phyloP scores from a whole-genome alignment of 441 rosid species.

The Gossypium davidsonii region DNA sequence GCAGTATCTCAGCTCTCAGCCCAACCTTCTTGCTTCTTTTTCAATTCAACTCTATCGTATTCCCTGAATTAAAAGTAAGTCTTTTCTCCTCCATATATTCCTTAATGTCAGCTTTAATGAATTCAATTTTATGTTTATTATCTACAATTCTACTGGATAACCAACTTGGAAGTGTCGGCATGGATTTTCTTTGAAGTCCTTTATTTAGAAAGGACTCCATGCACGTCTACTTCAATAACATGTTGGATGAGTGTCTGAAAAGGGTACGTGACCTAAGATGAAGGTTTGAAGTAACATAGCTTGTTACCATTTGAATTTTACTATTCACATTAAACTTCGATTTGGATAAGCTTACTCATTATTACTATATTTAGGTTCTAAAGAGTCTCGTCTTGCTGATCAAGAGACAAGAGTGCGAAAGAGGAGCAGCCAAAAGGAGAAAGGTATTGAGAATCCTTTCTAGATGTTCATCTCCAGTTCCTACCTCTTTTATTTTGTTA shows the following conservation, averaged over 20 bases:
- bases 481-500: neutral
- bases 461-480: neutral
- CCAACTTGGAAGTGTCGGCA: neutral
- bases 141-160: neutral
- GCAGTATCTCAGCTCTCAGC: conserved; percentile 17
- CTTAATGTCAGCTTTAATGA: neutral
- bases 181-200: neutral
- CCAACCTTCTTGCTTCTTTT: conserved; percentile 5
- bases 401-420: conserved; percentile 37
- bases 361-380: conserved; percentile 35
- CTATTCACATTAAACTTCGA: neutral
- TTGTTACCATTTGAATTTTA: neutral
- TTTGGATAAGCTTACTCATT: neutral
- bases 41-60: conserved; percentile 15
- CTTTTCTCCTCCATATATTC: conserved; percentile 12
- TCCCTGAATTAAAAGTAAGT: neutral
- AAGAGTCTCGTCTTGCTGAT: conserved; percentile 24
- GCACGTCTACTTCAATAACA: neutral
- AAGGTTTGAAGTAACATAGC: neutral
- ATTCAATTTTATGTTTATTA: neutral
- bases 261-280: neutral
- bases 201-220: neutral
- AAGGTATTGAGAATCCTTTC: conserved; percentile 44
- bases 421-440: conserved; percentile 46
- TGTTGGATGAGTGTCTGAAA: conserved; percentile 1